Base-by-base conservation (phyloP, 2,329 filamentous ascomycete genomes). In the Cordyceps tenuipes region DNA sequence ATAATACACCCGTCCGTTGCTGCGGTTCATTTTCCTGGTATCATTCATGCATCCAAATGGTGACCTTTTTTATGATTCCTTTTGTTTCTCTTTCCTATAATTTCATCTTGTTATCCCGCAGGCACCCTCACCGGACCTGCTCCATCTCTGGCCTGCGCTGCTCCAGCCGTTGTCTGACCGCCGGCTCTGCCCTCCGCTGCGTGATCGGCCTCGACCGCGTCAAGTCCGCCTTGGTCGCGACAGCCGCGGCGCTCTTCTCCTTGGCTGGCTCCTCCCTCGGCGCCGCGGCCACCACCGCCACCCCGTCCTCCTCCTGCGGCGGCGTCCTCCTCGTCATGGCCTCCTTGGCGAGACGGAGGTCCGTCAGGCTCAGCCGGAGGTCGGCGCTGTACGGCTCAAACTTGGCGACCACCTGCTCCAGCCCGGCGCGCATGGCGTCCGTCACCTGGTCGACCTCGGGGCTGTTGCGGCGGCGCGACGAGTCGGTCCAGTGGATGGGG, bases 401-500 rank as follows among this genome's bases (percentile, higher is more conserved):
- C 23, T 81, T 84, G 12, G 75, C 70, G 41, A 97, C 67, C 5
- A 97, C 77, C 60, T 84, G 81, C 47, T 77, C 76, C 50, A 97
- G 75, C 0, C 85, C 85, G 3, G 75, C 76, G 69, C 83, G 87
- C 65, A 97, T 70, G 17, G 83, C 82, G 17, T 79, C 75, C 49
- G 90, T 65, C 12, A 96, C 78, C 46, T 83, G 78, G 21, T 92
- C 84, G n/a, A 95, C 85, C 66, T 93, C 89, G 0, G 79, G 76
- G 31, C 78, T 78, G 48, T 82, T 76, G 59, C 76, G 79, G 41
- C 69, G 70, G 26, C 83, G 82, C 19, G 82, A 77, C 3, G 88
- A 75, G 70, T 96, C 91, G 1, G 89, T 92, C 90, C 90, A 95
- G 72, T 94, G 90, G 3, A 84, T 72, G 1, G 83, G 79, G 48